Evolutionary conservation across 148 eudicot species (phyloP), one percentile per base, ranked within the genome.

Genomic region (Silene conica): DNA sequence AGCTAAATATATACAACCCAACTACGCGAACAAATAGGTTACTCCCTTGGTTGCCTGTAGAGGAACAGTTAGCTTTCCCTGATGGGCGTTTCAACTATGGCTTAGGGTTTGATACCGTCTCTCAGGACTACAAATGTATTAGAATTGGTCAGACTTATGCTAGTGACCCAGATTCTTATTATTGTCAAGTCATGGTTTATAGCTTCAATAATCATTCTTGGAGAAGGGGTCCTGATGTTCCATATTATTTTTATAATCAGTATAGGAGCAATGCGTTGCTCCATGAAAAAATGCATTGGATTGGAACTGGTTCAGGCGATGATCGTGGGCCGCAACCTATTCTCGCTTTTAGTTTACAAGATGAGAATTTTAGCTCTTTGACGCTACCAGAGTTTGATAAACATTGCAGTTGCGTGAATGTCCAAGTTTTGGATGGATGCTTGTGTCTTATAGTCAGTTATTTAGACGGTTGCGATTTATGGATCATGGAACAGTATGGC

Each of bases 111-210:
- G 73, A 67, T 50, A 20, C 41, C 15, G 45, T 58, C 2, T 16
- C 55, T 9, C 41, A 34, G 14, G 77, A 73, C 61, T 78, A 78
- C 8, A 78, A 73, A 50, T 78, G 70, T 73, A 73, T 78, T 13
- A 68, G 73, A 45, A 78, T 78, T 58, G 60, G 50, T 34, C 52
- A 43, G 68, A 71, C 15, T 41, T 50, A 9, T 0, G 0, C 25
- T 8, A 8, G 19, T n/a, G 70, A 48, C 4, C 41, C 55, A 4
- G 59, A 14, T 14, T n/a, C 9, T 6, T 48, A 1, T 15, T 28
- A 59, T 20, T 25, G 63, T 14, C 26, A 67, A 34, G 54, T 73
- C 34, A 67, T 78, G 81, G 69, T 73, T 67, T 78, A 78, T 78
- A 78, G 80, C 25, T 46, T 67, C 60, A 78, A 60, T 12, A 13